Base-by-base conservation (phyloP, 2,329 filamentous ascomycete genomes). In the Nigrospora osmanthi region DNA sequence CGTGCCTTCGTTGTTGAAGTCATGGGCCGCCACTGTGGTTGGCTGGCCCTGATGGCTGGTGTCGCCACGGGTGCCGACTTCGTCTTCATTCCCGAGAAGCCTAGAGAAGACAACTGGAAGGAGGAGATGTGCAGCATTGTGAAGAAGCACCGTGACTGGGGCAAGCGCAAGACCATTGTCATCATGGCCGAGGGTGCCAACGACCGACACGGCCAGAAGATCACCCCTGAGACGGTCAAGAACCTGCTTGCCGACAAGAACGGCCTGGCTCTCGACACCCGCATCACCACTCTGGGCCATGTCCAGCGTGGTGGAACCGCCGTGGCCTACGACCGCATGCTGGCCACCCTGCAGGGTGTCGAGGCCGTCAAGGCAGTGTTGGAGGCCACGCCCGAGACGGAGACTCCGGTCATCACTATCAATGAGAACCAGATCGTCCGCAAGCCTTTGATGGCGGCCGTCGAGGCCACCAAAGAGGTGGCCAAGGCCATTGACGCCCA, bases 1-100 rank as follows among this genome's bases (percentile, higher is more conserved):
- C 79, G 93, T 56, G 93, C 93, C 35, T 98, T 98, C 65, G 90
- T 98, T 46, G 87, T 98, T 50, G 93, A 96, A 66, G 93, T 98
- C 58, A 98, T 98, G 93, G 93, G 93, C 41, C 80, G 93, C 48
- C 91, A 98, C 68, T 98, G 93, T 64, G 93, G 93, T 50, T 98
- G 93, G 93, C 75, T 98, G 50, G 93, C 93, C 35, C 76, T 98
- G 49, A 96, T 97, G 85, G 86, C 91, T 13, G 91, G 90, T 58
- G 90, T 98, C 48, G 90, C 88, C 47, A 95, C 89, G 1, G 93
- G 91, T 41, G 90, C 93, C 14, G 93, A 98, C 66, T 98, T 94
- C 67, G 80, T 97, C 56, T 97, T 98, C 66, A 91, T 96, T 52
- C 93, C 93, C 0, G 93, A 98, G 68, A 89, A 90, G 62, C 93